Evolutionary conservation across 352 stramenopile species (phyloP).

Genomic region (Phytophthora podocarpi): DNA sequence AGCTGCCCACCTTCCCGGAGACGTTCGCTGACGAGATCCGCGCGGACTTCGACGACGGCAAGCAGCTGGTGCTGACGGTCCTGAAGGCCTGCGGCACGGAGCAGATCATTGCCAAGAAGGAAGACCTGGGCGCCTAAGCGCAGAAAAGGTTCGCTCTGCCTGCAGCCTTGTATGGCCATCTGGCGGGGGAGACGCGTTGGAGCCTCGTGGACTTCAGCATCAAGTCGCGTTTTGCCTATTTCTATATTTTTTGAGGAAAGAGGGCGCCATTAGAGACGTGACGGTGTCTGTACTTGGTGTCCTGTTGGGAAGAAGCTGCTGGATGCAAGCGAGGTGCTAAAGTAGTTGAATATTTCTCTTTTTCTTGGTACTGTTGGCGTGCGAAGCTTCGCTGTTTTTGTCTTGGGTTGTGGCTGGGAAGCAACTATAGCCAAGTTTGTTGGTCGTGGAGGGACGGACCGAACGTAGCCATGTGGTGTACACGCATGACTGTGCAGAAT

Average conservation of each 20-base stretch:
- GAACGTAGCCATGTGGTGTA: conserved; percentile 23
- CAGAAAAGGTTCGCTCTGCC: conserved; percentile 20
- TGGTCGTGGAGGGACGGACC: no score
- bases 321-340: conserved; percentile 39
- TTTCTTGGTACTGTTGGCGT: conserved; percentile 31
- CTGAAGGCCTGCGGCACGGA: conserved; percentile 97
- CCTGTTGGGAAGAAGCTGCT: conserved; percentile 36
- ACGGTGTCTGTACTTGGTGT: conserved; percentile 20
- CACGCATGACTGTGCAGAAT: no score
- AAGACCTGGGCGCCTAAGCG: conserved; percentile 75
- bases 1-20: conserved; percentile 96
- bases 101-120: conserved; percentile 98
- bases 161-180: neutral
- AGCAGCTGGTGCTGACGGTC: conserved; percentile 96
- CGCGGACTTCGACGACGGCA: conserved; percentile 95
- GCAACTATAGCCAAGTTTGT: neutral
- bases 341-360: conserved; percentile 49
- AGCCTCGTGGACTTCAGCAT: conserved; percentile 42
- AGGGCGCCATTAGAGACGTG: conserved; percentile 21
- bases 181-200: conserved; percentile 28
- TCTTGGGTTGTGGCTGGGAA: no score
- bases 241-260: conserved; percentile 52
- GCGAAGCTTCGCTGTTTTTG: no score
- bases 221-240: conserved; percentile 52
- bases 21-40: conserved; percentile 97